A percentile compares a stretch with the other conserved stretches of the same genome.
phyloP scores from a whole-genome alignment of 257 asterid species.

The Coffea eugenioides region DNA sequence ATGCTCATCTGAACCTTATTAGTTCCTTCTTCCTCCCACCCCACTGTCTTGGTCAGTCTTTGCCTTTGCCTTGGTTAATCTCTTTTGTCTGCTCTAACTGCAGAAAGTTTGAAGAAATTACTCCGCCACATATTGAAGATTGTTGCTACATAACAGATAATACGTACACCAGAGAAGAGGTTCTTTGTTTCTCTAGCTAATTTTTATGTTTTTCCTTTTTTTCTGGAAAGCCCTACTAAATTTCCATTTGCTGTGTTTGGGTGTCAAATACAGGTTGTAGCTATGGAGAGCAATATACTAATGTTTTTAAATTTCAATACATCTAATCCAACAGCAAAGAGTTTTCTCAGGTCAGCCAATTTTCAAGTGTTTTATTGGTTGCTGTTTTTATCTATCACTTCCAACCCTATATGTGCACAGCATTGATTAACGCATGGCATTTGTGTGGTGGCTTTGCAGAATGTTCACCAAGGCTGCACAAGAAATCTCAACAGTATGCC shows the following conservation, averaged over 20 bases:
- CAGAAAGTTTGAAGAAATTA: constrained; percentile 87
- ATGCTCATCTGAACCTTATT: constrained; percentile 27
- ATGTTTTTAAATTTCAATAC: constrained; percentile 58
- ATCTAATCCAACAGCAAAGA: constrained; percentile 68
- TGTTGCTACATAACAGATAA: constrained; percentile 88
- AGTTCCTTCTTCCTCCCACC: not conserved
- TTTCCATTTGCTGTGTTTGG: not conserved
- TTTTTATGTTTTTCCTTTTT: constrained; percentile 1
- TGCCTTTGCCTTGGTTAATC: constrained; percentile 4
- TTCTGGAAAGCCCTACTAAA: not conserved
- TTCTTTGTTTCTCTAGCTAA: constrained; percentile 21
- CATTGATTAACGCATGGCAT: not conserved
- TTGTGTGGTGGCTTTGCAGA: constrained; percentile 43
- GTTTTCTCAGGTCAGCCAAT: constrained; percentile 65
- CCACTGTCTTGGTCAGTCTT: not conserved
- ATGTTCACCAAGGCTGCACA: constrained; percentile 62
- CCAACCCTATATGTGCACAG: not conserved
- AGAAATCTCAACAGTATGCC: constrained; percentile 47
- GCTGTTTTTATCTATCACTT: not conserved
- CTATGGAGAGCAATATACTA: constrained; percentile 69
- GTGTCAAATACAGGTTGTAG: constrained; percentile 42
- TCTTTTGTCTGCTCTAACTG: constrained; percentile 26
- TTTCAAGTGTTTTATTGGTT: not conserved
- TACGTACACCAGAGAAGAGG: constrained; percentile 79
- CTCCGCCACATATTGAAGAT: constrained; percentile 75